Percentiles rank a stretch among this genome's conserved stretches.
Evolutionary conservation across 1,139 yeast genomes (phyloP).

Genomic region (Taphrina wiesneri): DNA sequence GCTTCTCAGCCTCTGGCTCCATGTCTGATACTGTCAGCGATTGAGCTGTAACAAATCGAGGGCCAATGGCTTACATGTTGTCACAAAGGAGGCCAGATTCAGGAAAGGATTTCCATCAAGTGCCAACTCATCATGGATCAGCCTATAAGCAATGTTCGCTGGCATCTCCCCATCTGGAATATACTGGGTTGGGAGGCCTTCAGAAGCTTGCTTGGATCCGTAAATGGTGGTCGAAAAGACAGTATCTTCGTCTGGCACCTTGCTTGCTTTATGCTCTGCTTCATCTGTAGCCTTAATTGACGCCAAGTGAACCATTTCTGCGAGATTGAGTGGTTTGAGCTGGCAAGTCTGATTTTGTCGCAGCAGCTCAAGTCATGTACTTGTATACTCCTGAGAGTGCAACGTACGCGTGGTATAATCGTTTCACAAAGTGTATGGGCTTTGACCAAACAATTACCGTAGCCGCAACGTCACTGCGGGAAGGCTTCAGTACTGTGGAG

Average conservation of each 20-base stretch:
- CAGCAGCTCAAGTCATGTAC: no score
- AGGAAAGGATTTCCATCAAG: slow-evolving; percentile 82
- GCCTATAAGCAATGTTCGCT: slow-evolving; percentile 57
- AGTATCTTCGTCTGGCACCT: not conserved
- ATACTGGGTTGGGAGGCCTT: slow-evolving; percentile 17
- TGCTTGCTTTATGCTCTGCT: slow-evolving; percentile 1
- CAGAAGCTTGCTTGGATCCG: slow-evolving; percentile 18
- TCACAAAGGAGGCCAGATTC: slow-evolving; percentile 79
- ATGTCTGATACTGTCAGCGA: no score
- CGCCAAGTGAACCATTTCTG: slow-evolving; percentile 10
- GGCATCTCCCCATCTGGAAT: slow-evolving; percentile 56
- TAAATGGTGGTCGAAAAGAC: slow-evolving; percentile 14
- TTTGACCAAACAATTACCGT: no score
- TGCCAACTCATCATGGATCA: slow-evolving; percentile 72
- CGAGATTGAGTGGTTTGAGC: no score
- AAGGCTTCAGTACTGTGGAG: not conserved
- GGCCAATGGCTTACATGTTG: slow-evolving; percentile 53
- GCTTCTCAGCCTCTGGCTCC: slow-evolving; percentile 54
- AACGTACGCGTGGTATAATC: no score
- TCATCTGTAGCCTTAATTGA: slow-evolving; percentile 1
- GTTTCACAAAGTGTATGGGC: no score
- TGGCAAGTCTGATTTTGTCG: no score
- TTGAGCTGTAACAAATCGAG: no score
- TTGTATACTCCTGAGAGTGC: no score
- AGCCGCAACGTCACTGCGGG: not conserved